Percentiles rank a stretch among this genome's conserved stretches.
phyloP scores from a whole-genome alignment of 2,329 filamentous ascomycete species.

The Orbilia oligospora region DNA sequence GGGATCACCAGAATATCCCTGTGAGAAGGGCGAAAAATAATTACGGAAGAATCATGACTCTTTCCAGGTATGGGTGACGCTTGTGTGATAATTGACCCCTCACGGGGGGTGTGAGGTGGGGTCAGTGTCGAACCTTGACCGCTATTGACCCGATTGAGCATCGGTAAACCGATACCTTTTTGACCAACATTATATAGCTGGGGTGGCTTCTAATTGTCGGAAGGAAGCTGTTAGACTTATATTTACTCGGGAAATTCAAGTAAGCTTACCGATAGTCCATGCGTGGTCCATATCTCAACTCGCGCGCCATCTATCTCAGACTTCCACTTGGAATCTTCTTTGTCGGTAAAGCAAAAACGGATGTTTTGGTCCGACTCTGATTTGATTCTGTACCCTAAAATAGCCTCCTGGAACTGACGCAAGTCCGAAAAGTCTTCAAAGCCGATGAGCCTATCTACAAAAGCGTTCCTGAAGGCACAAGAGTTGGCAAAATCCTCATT shows the following conservation, averaged over 20 bases:
- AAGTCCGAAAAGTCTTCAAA: constrained; percentile 44
- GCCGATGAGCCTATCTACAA: constrained; percentile 41
- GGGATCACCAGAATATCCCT: constrained; percentile 45
- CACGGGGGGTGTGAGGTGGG: constrained; percentile 13
- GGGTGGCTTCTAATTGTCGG: constrained; percentile 19
- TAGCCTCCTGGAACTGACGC: constrained; percentile 45
- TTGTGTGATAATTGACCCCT: constrained; percentile 42
- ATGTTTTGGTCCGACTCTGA: constrained; percentile 35
- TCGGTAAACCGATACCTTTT: constrained; percentile 28
- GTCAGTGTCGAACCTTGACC: constrained; percentile 2
- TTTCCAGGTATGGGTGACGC: not conserved
- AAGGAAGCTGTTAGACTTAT: not conserved
- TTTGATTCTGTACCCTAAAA: constrained; percentile 43
- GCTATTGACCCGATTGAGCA: constrained; percentile 25
- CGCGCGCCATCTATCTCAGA: constrained; percentile 31
- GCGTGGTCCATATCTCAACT: constrained; percentile 48
- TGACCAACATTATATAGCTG: constrained; percentile 16
- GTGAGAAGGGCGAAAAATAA: constrained; percentile 48
- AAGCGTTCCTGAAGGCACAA: constrained; percentile 38
- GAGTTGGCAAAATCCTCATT: constrained; percentile 43
- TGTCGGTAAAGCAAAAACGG: constrained; percentile 34
- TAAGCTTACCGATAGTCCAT: constrained; percentile 30
- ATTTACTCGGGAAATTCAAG: not conserved
- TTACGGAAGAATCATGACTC: constrained; percentile 38
- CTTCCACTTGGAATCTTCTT: constrained; percentile 29